Percentiles rank a stretch among this genome's conserved stretches.
Evolutionary conservation across 1,139 yeast genomes (phyloP).

Genomic region (Suhomyces anneliseae): DNA sequence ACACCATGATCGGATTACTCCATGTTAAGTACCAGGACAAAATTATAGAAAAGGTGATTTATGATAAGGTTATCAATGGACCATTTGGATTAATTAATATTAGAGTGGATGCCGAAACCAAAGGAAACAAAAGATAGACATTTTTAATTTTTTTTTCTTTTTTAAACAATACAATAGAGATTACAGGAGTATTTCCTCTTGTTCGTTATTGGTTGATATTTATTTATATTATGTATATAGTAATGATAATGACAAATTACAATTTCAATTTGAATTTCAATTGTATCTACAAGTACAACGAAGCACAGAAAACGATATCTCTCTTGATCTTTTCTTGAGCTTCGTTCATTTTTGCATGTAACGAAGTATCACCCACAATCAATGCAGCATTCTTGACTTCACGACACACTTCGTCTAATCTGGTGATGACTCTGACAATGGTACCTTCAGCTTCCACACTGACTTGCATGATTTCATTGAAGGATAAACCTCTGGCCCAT

Average conservation of each 20-base stretch:
- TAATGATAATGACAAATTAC: background rate
- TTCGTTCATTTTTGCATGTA: slow-evolving; percentile 83
- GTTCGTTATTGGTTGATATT: no score
- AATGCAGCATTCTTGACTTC: slow-evolving; percentile 93
- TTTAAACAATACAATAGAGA: no score
- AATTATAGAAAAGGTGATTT: slow-evolving; percentile 28
- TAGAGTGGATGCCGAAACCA: slow-evolving; percentile 7
- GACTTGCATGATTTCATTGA: slow-evolving; percentile 84
- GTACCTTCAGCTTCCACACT: slow-evolving; percentile 95
- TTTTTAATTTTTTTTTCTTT: no score
- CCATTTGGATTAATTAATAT: slow-evolving; percentile 16
- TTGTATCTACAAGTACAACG: slow-evolving; percentile 64
- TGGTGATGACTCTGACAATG: slow-evolving; percentile 92
- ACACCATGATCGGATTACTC: slow-evolving; percentile 40
- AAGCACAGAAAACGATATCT: slow-evolving; percentile 96
- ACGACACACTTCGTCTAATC: slow-evolving; percentile 92
- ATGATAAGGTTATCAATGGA: slow-evolving; percentile 33
- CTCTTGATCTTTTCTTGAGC: slow-evolving; percentile 96
- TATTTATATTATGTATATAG: no score
- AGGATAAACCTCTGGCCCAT: slow-evolving; percentile 96
- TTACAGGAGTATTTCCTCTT: no score
- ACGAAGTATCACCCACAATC: slow-evolving; percentile 87
- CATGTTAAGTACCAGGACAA: slow-evolving; percentile 26
- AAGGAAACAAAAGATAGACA: background rate
- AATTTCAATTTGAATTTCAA: no score